Evolutionary conservation across 208 protist genomes (phyloP).

Genomic region (Wallacemonas sp.): DNA sequence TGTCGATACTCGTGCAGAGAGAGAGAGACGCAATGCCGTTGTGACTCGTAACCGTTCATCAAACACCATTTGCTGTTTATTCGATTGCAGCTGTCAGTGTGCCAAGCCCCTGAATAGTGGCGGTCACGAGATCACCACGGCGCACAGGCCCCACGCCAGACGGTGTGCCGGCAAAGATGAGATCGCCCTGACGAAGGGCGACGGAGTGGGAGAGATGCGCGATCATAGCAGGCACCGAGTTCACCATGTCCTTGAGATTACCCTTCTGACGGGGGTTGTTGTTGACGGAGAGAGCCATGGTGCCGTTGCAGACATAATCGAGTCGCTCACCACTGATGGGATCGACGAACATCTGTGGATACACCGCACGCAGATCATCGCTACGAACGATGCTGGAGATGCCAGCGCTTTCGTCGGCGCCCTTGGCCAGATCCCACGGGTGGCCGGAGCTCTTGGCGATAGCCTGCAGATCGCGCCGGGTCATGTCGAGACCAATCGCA

Average conservation of each 20-base stretch:
- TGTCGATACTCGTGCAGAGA: too few relatives aligned
- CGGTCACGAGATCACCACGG: constrained; percentile 66
- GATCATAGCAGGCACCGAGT: constrained; percentile 55
- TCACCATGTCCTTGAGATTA: constrained; percentile 67
- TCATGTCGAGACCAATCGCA: constrained; percentile 87
- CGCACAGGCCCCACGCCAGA: constrained; percentile 77
- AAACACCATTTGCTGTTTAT: too few relatives aligned
- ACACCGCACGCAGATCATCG: constrained; percentile 24
- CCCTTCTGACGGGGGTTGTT: constrained; percentile 56
- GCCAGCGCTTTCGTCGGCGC: constrained; percentile 70
- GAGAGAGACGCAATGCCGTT: too few relatives aligned
- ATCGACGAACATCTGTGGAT: constrained; percentile 48
- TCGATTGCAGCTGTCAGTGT: constrained; percentile 28
- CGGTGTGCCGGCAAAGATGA: constrained; percentile 89
- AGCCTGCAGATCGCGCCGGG: constrained; percentile 80
- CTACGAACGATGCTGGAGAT: constrained; percentile 52
- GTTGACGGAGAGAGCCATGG: constrained; percentile 74
- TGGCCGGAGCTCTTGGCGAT: constrained; percentile 63
- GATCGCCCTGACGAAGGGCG: constrained; percentile 74
- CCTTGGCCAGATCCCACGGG: constrained; percentile 89
- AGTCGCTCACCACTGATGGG: not conserved
- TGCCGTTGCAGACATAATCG: constrained; percentile 19
- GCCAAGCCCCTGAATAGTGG: constrained; percentile 60
- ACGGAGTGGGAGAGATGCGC: constrained; percentile 68
- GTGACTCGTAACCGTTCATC: too few relatives aligned